Conservation (phyloP, 495 filamentous ascomycete species). For the Trichoderma orchidacearum region DNA sequence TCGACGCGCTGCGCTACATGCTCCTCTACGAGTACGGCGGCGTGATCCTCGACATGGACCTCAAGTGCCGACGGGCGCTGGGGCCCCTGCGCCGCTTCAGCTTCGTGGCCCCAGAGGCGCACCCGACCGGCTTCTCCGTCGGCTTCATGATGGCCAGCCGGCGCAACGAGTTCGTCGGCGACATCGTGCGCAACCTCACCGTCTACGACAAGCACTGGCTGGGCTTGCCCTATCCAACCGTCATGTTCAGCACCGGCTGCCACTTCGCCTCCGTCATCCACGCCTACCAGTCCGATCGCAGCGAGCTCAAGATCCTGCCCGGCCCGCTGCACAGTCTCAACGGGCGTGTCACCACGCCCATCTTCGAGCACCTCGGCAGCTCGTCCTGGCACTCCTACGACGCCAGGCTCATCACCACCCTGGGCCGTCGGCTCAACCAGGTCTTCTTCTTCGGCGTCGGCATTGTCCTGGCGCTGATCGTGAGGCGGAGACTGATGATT, state of each 20-base stretch:
- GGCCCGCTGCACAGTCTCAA: conserved; percentile 30
- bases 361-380: conserved; percentile 31
- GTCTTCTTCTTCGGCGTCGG: neutral
- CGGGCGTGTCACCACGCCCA: conserved; percentile 25
- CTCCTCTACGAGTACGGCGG: conserved; percentile 22
- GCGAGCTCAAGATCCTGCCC: conserved; percentile 21
- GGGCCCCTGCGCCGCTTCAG: conserved; percentile 25
- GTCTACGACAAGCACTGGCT: conserved; percentile 24
- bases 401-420: conserved; percentile 15
- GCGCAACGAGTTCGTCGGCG: conserved; percentile 17
- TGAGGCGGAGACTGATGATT: neutral
- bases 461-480: neutral
- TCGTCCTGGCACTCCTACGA: conserved; percentile 33
- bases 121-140: conserved; percentile 25
- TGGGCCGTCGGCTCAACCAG: conserved; percentile 6
- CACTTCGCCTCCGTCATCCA: conserved; percentile 29
- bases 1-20: conserved; percentile 24
- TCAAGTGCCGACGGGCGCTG: conserved; percentile 23
- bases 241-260: conserved; percentile 32
- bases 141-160: conserved; percentile 29
- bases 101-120: conserved; percentile 24
- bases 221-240: conserved; percentile 22
- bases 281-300: conserved; percentile 16
- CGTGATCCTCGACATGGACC: conserved; percentile 27
- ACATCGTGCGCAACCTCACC: conserved; percentile 16